Conservation (phyloP, 768 basidiomycete genomes). For the Galerina marginata region DNA sequence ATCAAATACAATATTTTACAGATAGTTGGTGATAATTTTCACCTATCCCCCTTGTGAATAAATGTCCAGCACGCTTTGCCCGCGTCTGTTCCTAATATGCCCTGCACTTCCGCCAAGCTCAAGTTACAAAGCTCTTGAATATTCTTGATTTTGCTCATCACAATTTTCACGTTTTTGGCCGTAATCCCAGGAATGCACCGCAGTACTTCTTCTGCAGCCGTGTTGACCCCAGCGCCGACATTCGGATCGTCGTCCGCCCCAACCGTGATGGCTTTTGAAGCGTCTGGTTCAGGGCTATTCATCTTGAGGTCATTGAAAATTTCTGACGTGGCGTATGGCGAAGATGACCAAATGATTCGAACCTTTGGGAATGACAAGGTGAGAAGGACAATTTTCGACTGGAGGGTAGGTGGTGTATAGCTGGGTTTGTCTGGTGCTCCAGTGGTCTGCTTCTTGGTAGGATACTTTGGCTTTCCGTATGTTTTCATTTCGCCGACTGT, state of each 20-base stretch:
- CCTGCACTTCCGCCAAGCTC: constrained; percentile 64
- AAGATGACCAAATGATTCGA: constrained; percentile 97
- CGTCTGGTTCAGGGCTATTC: constrained; percentile 82
- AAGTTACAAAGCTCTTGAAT: constrained; percentile 78
- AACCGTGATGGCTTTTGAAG: constrained; percentile 71
- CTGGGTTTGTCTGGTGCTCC: constrained; percentile 32
- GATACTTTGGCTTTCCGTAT: constrained; percentile 70
- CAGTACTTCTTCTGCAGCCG: constrained; percentile 82
- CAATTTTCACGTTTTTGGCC: constrained; percentile 82
- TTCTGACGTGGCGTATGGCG: constrained; percentile 88
- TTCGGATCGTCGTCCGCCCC: constrained; percentile 82
- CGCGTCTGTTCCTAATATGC: constrained; percentile 78
- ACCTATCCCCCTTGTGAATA: constrained; percentile 70
- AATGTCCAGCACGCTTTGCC: constrained; percentile 85
- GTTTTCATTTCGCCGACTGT: constrained; percentile 69
- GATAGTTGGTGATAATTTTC: neutral
- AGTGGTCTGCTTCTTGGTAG: constrained; percentile 51
- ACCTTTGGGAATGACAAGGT: constrained; percentile 90
- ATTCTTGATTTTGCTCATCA: constrained; percentile 81
- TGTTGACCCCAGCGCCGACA: constrained; percentile 70
- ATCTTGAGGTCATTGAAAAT: constrained; percentile 93
- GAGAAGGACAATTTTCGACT: constrained; percentile 92
- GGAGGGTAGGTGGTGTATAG: constrained; percentile 61
- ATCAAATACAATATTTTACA: neutral
- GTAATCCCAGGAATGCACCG: constrained; percentile 84